Evolutionary conservation across 2,329 filamentous ascomycete species (phyloP).

Genomic region (Drechmeria coniospora): DNA sequence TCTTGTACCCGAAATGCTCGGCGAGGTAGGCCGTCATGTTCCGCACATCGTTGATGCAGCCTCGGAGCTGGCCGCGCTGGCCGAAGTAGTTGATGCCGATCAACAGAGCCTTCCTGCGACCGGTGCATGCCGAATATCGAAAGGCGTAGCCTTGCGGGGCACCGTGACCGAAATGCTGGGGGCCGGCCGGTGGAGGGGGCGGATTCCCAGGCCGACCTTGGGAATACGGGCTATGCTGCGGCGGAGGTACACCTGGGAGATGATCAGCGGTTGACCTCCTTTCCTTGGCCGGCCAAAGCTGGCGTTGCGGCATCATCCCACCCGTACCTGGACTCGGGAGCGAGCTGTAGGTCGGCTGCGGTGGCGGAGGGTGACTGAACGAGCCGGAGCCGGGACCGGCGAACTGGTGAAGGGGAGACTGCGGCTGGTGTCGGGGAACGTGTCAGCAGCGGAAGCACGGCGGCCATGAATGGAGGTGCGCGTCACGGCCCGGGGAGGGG

Average conservation of each 20-base stretch:
- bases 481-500: background rate
- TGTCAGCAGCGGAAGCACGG: conserved; percentile 1
- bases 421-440: conserved; percentile 17
- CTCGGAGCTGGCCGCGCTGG: conserved; percentile 75
- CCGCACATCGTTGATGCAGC: conserved; percentile 94
- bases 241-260: conserved; percentile 7
- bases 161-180: conserved; percentile 64
- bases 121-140: conserved; percentile 84
- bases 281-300: background rate
- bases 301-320: no score
- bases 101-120: conserved; percentile 72
- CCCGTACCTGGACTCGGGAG: conserved; percentile 27
- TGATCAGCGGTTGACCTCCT: background rate
- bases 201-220: conserved; percentile 27
- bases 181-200: conserved; percentile 47
- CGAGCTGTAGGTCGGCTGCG: conserved; percentile 30
- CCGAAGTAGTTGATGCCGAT: conserved; percentile 97
- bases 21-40: conserved; percentile 91
- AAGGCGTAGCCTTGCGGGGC: conserved; percentile 70
- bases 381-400: conserved; percentile 12
- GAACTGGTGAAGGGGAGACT: conserved; percentile 18
- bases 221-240: conserved; percentile 5
- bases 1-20: conserved; percentile 78
- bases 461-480: no score
- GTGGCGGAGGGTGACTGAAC: conserved; percentile 12